Evolutionary conservation across 305 asterid species (phyloP).

Genomic region (Solanum aculeatissimum): DNA sequence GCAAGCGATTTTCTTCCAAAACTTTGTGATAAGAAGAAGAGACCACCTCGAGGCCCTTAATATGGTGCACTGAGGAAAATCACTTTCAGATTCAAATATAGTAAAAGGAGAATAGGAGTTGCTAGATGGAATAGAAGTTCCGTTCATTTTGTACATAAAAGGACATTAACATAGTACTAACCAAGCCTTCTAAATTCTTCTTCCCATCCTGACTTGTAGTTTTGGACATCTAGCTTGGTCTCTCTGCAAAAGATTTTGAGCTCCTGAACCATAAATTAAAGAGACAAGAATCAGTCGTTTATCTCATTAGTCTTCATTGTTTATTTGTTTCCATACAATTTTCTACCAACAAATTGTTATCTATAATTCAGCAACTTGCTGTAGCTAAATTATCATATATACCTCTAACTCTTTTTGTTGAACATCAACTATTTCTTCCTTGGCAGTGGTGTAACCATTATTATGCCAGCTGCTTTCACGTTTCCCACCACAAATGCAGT

Average conservation of each 20-base stretch:
- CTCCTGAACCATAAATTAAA: slow-evolving; percentile 31
- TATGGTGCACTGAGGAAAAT: slow-evolving; percentile 43
- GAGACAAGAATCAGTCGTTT: not conserved
- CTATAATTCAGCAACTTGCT: not conserved
- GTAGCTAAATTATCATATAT: not conserved
- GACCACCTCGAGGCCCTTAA: slow-evolving; percentile 56
- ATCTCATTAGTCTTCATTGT: not conserved
- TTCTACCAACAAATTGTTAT: not conserved
- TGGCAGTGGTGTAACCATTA: slow-evolving; percentile 17
- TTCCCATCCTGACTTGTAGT: slow-evolving; percentile 47
- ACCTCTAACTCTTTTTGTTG: slow-evolving; percentile 74
- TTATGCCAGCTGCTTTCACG: slow-evolving; percentile 7
- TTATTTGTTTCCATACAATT: not conserved
- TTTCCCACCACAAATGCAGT: slow-evolving; percentile 71
- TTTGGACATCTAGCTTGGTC: slow-evolving; percentile 45
- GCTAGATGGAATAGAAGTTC: not conserved
- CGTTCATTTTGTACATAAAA: not conserved
- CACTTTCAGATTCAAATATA: not conserved
- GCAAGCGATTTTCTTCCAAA: slow-evolving; percentile 78
- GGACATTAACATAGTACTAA: slow-evolving; percentile 17
- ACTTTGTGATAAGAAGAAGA: slow-evolving; percentile 74
- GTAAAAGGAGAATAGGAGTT: not conserved
- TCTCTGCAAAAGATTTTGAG: slow-evolving; percentile 47
- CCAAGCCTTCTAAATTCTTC: slow-evolving; percentile 57
- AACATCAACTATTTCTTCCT: slow-evolving; percentile 37